Percentiles rank a stretch among this genome's conserved stretches.
Conservation (phyloP, 345 rosid species). For the Syzygium aqueum region DNA sequence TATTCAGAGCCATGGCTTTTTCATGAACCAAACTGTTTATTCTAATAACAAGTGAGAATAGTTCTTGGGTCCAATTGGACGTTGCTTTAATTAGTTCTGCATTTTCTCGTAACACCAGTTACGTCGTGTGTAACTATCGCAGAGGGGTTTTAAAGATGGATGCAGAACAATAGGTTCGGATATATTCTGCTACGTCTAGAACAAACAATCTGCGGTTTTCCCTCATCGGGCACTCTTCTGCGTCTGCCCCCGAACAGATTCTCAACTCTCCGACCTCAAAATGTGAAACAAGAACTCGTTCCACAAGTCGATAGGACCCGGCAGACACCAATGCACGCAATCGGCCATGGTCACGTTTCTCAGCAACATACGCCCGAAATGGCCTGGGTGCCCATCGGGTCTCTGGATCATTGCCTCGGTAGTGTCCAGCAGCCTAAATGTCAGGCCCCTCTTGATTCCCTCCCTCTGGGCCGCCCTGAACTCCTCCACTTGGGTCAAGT, state of each 20-base stretch:
- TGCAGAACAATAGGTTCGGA: background rate
- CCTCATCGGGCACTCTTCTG: background rate
- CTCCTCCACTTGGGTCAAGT: constrained; percentile 27
- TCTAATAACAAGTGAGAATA: background rate
- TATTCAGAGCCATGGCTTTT: background rate
- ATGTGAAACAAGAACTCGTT: constrained; percentile 28
- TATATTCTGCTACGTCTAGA: background rate
- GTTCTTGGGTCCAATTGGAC: background rate
- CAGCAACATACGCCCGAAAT: constrained; percentile 9
- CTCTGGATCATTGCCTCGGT: constrained; percentile 17
- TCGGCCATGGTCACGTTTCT: constrained; percentile 16
- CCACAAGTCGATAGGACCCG: constrained; percentile 39
- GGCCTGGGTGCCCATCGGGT: constrained; percentile 30
- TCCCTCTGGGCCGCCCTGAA: constrained; percentile 11
- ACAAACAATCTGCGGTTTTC: background rate
- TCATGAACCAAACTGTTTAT: background rate
- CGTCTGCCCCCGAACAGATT: background rate
- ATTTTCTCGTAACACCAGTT: background rate
- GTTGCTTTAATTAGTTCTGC: background rate
- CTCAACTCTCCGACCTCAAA: background rate
- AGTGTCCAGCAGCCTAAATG: constrained; percentile 21
- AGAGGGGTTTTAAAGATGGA: background rate
- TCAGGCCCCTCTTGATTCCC: constrained; percentile 5
- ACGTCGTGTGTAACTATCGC: background rate
- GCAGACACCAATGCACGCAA: constrained; percentile 39